Evolutionary conservation across 257 asterid genomes (phyloP), one percentile per base, ranked within the genome.

Genomic region (Solanum arcanum): DNA sequence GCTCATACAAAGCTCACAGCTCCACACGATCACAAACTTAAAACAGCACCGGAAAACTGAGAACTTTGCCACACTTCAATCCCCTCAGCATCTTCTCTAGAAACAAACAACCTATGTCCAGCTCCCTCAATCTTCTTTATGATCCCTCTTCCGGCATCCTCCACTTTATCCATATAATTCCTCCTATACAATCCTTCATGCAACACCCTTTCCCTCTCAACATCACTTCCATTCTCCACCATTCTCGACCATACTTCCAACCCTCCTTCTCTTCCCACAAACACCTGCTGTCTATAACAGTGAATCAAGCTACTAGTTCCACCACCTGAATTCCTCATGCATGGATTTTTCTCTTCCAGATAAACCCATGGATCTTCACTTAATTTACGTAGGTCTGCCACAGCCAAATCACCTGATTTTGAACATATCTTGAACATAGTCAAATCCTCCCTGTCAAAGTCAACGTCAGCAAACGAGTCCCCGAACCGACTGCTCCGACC

Each of bases 31-130:
- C 93, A 93, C 85, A 85, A 86, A 84, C 91, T 89, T 42, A 96
- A 88, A 83, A 92, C 92, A 5, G 66, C 92, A 5, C 95, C 94
- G 1, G 98, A 95, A 90, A 89, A 90, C 83, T 89, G 83, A 60
- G 94, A 92, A 87, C 99, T 95, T 89, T 93, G 96, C 99, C 99
- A 97, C 86, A 95, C 98, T 93, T 97, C 99, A 90, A 97, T 92
- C 82, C 99, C 99, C 90, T 95, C 99, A 15, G 89, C 93, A 83
- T 88, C 92, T 91, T 96, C 98, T 88, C 99, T 91, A 41, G 93
- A 93, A 85, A 97, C 94, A 80, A 94, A 97, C 3, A 97, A 92
- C 89, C 99, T 90, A 91, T 97, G 95, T 16, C 99, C 98, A 23
- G 98, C 99, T 23, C 98, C 98, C 84, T 92, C 99, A 7, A 97